Conservation (phyloP, 176 grass and related monocot genomes). For the Panicum miliaceum region DNA sequence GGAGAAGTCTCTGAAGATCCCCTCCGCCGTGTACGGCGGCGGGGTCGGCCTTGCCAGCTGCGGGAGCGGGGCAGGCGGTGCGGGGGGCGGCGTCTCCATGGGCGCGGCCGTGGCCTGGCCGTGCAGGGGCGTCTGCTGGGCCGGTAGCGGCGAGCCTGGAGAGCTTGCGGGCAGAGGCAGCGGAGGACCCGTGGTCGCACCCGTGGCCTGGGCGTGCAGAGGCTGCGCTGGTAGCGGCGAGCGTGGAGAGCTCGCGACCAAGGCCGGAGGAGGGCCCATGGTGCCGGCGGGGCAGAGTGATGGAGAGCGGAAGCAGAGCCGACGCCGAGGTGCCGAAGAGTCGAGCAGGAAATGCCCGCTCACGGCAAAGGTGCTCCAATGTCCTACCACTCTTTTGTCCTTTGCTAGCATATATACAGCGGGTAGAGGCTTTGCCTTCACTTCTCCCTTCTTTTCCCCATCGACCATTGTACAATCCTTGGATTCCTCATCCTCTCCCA, state of each 20-base stretch:
- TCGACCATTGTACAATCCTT: too few relatives aligned
- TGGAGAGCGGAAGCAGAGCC: background rate
- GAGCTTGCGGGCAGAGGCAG: background rate
- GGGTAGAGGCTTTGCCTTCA: too few relatives aligned
- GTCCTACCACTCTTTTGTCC: too few relatives aligned
- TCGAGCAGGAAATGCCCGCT: background rate
- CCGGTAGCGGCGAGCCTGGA: background rate
- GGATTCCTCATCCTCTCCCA: too few relatives aligned
- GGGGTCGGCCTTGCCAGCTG: background rate
- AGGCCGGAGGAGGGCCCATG: background rate
- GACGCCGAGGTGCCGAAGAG: background rate
- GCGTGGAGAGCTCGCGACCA: background rate
- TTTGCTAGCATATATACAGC: too few relatives aligned
- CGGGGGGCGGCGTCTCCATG: background rate
- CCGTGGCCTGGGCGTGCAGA: background rate
- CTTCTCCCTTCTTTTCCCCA: too few relatives aligned
- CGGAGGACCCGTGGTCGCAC: background rate
- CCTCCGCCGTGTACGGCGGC: slow-evolving; percentile 32
- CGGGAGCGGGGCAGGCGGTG: slow-evolving; percentile 11
- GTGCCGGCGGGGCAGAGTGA: background rate
- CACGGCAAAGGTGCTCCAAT: background rate
- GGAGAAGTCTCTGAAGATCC: slow-evolving; percentile 53
- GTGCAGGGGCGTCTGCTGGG: background rate
- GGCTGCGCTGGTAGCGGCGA: background rate
- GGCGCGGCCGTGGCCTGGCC: background rate